A percentile compares a stretch with the other conserved stretches of the same genome.
Conservation (phyloP, 768 basidiomycete genomes). For the Crucibulum laeve region DNA sequence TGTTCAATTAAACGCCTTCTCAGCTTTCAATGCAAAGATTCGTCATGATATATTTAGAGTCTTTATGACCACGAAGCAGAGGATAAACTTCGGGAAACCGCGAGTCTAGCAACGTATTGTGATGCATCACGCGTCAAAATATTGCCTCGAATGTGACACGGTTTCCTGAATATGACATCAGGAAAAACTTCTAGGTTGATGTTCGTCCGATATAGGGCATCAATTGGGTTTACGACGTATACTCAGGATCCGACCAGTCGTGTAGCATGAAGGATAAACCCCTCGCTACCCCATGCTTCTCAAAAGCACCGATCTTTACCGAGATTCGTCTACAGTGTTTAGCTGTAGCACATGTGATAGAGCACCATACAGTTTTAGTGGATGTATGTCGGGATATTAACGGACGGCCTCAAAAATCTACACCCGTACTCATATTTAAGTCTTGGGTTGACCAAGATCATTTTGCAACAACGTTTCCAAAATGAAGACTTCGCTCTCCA, state of each 20-base stretch:
- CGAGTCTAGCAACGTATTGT: background rate
- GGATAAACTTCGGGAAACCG: background rate
- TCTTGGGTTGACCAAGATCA: background rate
- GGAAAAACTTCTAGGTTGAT: background rate
- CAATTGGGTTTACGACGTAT: background rate
- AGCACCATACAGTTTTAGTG: background rate
- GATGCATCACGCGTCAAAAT: background rate
- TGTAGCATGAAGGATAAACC: background rate
- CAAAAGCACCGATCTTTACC: background rate
- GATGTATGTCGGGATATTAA: slow-evolving; percentile 2
- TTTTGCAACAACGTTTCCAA: slow-evolving; percentile 1
- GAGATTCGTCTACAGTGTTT: too few relatives aligned
- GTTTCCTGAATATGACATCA: background rate
- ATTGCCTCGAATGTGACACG: background rate
- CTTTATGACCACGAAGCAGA: background rate
- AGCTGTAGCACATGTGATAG: too few relatives aligned
- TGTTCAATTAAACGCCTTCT: too few relatives aligned
- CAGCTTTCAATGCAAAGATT: too few relatives aligned
- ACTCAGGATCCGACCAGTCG: background rate
- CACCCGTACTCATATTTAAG: slow-evolving; percentile 1
- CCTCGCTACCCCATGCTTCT: background rate
- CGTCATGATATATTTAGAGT: too few relatives aligned
- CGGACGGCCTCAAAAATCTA: background rate
- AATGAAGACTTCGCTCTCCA: slow-evolving; percentile 25
- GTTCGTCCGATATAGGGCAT: background rate